Conservation (phyloP, 768 basidiomycete genomes). For the Hysterangium stoloniferum region DNA sequence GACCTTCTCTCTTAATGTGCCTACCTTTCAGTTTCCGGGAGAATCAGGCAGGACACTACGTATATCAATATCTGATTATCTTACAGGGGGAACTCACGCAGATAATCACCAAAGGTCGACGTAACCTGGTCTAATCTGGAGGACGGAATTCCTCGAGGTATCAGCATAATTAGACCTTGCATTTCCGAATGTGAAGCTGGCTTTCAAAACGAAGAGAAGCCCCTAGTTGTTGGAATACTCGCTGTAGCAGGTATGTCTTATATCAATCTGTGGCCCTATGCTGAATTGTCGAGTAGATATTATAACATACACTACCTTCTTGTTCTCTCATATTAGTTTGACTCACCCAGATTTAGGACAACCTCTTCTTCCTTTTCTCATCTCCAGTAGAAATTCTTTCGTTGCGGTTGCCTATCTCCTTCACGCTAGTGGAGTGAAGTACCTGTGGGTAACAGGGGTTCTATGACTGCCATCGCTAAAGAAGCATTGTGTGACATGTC, state of each 20-base stretch:
- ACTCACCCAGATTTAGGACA: constrained; percentile 11
- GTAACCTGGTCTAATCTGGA: not conserved
- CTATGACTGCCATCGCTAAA: constrained; percentile 16
- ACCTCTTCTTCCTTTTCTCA: constrained; percentile 21
- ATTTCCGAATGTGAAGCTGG: not conserved
- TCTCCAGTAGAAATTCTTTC: constrained; percentile 28
- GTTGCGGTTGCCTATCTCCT: constrained; percentile 30
- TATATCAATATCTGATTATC: not conserved
- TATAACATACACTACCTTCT: constrained; percentile 9
- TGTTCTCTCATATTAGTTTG: constrained; percentile 11
- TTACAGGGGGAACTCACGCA: not conserved
- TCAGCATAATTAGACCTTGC: not conserved
- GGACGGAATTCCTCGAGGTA: not conserved
- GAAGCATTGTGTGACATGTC: not conserved
- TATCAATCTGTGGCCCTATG: too few species aligned
- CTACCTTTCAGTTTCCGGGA: constrained; percentile 24
- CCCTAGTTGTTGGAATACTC: constrained; percentile 9
- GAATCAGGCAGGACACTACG: constrained; percentile 1
- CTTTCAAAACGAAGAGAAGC: not conserved
- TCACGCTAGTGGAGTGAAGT: constrained; percentile 14
- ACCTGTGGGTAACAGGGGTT: constrained; percentile 20
- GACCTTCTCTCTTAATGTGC: constrained; percentile 24
- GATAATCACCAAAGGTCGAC: not conserved
- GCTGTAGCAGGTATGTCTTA: constrained; percentile 7
- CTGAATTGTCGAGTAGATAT: constrained; percentile 21